Percentiles rank a stretch among this genome's conserved stretches.
phyloP scores from a whole-genome alignment of 2,329 filamentous ascomycete genomes.

The Neonectria neomacrospora region DNA sequence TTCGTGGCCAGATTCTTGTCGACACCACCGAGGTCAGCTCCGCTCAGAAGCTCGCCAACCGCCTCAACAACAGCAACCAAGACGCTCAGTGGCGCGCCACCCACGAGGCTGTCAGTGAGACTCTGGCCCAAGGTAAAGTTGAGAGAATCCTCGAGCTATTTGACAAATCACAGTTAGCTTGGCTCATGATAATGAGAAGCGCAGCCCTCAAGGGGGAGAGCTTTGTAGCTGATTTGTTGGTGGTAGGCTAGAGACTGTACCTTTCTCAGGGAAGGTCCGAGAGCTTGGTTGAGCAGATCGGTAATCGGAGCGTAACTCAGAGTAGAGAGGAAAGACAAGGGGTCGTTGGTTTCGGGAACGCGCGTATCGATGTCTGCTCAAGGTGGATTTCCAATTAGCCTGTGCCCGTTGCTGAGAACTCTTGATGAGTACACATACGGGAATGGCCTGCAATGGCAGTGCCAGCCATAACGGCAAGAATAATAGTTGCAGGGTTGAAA shows the following conservation, averaged over 20 bases:
- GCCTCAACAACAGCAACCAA: slow-evolving; percentile 21
- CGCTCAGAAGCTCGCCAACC: slow-evolving; percentile 15
- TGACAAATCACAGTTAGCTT: background rate
- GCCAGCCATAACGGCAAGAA: slow-evolving; percentile 16
- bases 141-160: slow-evolving; percentile 20
- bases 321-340: slow-evolving; percentile 15
- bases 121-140: slow-evolving; percentile 19
- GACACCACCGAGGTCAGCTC: slow-evolving; percentile 14
- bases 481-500: slow-evolving; percentile 13
- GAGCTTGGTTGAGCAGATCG: slow-evolving; percentile 11
- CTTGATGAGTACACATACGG: background rate
- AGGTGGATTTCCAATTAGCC: background rate
- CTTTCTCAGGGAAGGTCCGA: slow-evolving; percentile 19
- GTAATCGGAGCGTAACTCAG: slow-evolving; percentile 17
- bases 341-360: background rate
- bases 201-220: no score
- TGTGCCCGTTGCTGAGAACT: background rate
- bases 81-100: slow-evolving; percentile 16
- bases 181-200: background rate
- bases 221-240: background rate
- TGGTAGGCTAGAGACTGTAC: background rate
- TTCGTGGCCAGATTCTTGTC: slow-evolving; percentile 18
- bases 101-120: slow-evolving; percentile 11
- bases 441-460: slow-evolving; percentile 18
- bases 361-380: slow-evolving; percentile 11